Conservation (phyloP, 179 eudicot species). For the Amaranthus tricolor region DNA sequence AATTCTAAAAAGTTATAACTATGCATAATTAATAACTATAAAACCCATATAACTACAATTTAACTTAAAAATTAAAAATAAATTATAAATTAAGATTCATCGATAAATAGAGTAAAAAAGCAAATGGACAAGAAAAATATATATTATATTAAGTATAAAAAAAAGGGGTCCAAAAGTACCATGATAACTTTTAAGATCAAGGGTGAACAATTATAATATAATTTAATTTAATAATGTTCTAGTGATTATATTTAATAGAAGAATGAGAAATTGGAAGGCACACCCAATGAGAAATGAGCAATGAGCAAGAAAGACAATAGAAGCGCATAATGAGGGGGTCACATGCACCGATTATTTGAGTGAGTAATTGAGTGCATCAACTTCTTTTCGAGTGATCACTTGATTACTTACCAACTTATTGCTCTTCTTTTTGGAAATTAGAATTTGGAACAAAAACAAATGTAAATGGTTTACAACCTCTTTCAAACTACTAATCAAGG, state of each 20-base stretch:
- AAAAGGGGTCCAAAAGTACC: not conserved
- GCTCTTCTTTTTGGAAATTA: not conserved
- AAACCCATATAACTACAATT: too few species aligned
- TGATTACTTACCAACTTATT: too few species aligned
- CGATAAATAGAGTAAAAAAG: too few species aligned
- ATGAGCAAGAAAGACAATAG: conserved; percentile 22
- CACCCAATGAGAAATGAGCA: not conserved
- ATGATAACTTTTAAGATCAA: not conserved
- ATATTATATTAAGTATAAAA: too few species aligned
- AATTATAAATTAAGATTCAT: too few species aligned
- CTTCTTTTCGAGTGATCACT: not conserved
- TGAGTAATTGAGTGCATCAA: conserved; percentile 18
- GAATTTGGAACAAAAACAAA: not conserved
- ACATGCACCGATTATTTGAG: conserved; percentile 24
- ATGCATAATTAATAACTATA: too few species aligned
- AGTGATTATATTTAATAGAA: not conserved
- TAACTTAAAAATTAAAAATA: too few species aligned
- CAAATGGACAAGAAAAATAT: too few species aligned
- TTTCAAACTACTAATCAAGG: too few species aligned
- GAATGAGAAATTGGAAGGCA: not conserved
- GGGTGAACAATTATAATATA: not conserved
- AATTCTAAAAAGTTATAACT: too few species aligned
- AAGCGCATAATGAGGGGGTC: conserved; percentile 24
- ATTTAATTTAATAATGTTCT: too few species aligned
- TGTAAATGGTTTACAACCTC: not conserved